phyloP scores from a whole-genome alignment of 1,284 basidiomycete species.

The Neolentinus lepideus region DNA sequence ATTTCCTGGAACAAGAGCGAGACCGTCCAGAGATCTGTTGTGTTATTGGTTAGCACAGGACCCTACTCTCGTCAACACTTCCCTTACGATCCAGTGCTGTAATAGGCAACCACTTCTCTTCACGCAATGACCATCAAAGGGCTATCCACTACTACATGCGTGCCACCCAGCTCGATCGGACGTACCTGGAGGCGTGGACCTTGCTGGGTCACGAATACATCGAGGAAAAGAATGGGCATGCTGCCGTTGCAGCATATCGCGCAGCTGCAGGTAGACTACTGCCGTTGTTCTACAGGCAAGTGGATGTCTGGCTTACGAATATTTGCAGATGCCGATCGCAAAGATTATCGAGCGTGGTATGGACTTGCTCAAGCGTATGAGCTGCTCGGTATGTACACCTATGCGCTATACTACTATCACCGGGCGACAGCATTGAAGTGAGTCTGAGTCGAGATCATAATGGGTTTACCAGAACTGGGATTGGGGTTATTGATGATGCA shows the following conservation, averaged over 20 bases:
- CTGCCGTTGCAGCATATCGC: conserved; percentile 96
- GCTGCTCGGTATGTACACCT: conserved; percentile 92
- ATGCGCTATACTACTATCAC: conserved; percentile 95
- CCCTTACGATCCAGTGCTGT: not conserved
- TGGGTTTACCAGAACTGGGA: too few relatives aligned
- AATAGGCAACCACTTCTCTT: conserved; percentile 92
- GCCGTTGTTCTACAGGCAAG: too few relatives aligned
- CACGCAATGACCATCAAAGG: conserved; percentile 90
- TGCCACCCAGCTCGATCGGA: conserved; percentile 90
- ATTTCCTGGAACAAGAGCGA: conserved; percentile 82
- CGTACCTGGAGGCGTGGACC: conserved; percentile 98
- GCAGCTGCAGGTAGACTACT: conserved; percentile 76
- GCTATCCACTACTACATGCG: conserved; percentile 94
- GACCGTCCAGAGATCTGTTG: conserved; percentile 94
- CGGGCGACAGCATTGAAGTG: conserved; percentile 89
- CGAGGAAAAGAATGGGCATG: conserved; percentile 98
- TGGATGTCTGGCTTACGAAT: too few relatives aligned
- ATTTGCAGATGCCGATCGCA: conserved; percentile 78
- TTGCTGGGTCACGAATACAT: conserved; percentile 98
- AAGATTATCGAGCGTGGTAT: conserved; percentile 98
- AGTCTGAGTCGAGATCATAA: too few relatives aligned
- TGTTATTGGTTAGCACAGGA: conserved; percentile 74
- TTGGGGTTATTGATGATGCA: too few relatives aligned
- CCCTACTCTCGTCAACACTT: not conserved
- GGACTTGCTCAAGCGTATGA: conserved; percentile 98